Evolutionary conservation across 1,139 yeast species (phyloP).

Genomic region (Pichia kudriavzevii): DNA sequence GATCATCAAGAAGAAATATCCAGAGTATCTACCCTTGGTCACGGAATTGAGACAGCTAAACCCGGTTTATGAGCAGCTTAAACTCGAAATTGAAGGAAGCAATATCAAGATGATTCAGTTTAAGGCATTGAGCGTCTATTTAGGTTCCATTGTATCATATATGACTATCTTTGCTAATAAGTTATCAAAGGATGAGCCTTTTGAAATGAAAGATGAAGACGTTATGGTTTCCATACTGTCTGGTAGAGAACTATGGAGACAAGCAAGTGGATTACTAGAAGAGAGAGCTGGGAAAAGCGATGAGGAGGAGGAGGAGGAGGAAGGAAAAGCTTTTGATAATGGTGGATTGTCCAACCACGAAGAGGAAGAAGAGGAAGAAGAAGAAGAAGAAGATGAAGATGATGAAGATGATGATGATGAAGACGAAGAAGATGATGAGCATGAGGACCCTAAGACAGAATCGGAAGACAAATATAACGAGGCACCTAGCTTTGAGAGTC

Average conservation of each 20-base stretch:
- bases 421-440: constrained; percentile 21
- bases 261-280: constrained; percentile 48
- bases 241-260: constrained; percentile 86
- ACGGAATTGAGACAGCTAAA: constrained; percentile 51
- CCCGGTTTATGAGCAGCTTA: constrained; percentile 36
- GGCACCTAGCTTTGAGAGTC: constrained; percentile 13
- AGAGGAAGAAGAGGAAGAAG: constrained; percentile 25
- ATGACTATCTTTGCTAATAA: constrained; percentile 62
- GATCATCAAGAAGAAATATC: constrained; percentile 54
- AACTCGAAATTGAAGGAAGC: constrained; percentile 29
- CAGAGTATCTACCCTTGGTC: constrained; percentile 76
- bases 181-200: constrained; percentile 46
- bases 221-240: constrained; percentile 81
- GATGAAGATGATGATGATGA: constrained; percentile 24
- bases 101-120: constrained; percentile 37
- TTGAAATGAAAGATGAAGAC: constrained; percentile 76
- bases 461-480: constrained; percentile 21
- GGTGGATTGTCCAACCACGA: too few species aligned
- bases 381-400: constrained; percentile 26
- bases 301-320: constrained; percentile 24
- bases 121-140: constrained; percentile 67
- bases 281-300: constrained; percentile 16
- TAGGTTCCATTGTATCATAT: constrained; percentile 68
- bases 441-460: constrained; percentile 22
- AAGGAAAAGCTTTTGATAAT: constrained; percentile 26